Base-by-base conservation (phyloP, 257 asterid genomes). In the Plectranthus barbatus region DNA sequence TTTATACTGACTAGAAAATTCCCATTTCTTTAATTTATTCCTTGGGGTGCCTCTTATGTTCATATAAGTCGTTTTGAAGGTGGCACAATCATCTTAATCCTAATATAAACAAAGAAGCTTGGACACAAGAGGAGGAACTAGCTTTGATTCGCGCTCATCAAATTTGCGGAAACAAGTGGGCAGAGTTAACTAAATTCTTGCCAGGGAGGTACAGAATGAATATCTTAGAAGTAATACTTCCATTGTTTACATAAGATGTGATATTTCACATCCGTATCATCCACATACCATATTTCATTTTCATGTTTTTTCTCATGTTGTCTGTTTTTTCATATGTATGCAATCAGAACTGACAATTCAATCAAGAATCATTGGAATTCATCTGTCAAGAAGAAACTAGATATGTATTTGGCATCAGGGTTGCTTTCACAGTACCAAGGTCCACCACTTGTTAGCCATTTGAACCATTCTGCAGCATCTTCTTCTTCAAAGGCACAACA, bases 21-120 rank as follows among this genome's bases (percentile, higher is more conserved):
- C 53, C n/a, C 5, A 24, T 19, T n/a, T 66, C 37, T 17, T 62
- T 24, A 56, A 39, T 58, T 31, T 44, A 17, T 21, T 12, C 57
- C 26, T 47, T 46, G 3, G 20, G 64, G 11, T 44, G 46, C 56
- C 60, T 63, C 53, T 61, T 37, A 9, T 60, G 40, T 61, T 54
- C 41, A 34, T 57, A 48, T 49, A 47, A 52, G 58, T 72, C 21
- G 23, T 69, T 67, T 64, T 78, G 64, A 71, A 90, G 97, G 81
- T 90, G 97, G 97, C 95, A 90, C 83, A 90, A 90, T 78, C 97
- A 90, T 87, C 89, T 90, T 51, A 87, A 90, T 77, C 97, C 97
- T 39, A 60, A 59, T 72, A 90, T 90, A 63, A 90, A 90, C 60
- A 90, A 87, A 75, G 90, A 90, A 76, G 92, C 97, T 60, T 90